Evolutionary conservation across 2,329 filamentous ascomycete species (phyloP), one percentile per base, ranked within the genome.

Genomic region (Chalara sp.): DNA sequence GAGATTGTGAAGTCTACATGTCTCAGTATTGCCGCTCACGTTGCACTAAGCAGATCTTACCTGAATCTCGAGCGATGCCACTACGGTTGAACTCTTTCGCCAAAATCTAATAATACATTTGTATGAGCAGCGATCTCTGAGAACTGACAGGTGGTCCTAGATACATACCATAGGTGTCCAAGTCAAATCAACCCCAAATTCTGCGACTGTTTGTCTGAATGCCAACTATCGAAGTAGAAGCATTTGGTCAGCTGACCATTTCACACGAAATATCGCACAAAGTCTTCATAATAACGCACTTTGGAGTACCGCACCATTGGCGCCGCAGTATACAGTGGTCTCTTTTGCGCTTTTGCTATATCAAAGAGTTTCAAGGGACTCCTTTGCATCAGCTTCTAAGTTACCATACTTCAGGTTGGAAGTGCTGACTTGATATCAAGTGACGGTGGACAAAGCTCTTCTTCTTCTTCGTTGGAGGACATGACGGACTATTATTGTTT

Each of bases 261-360:
- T 21, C 21, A 21, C 21, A 21, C 21, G 2, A 21, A 21, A 21
- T 21, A 21, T 21, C 21, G 21, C 43, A 32, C 32, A 7, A 7
- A 32, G 8, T 4, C 33, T 3, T 30, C 30, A n/a, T 28, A 12
- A 28, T 32, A 6, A 46, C 48, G 31, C 64, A 66, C 65, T 58
- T 82, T 82, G 67, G 78, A 78, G 62, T 81, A 85, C 54, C 82
- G 73, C 49, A 86, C 82, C 82, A 86, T 86, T n/a, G 82, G 82
- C 11, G 82, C 82, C 44, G 75, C 80, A 21, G 81, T 74, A 58
- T 79, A 78, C 6, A 84, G 56, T 44, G 81, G 76, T 53, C 76
- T 72, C 33, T 73, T 70, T 56, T 80, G 70, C 44, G 68, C 67
- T 60, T 72, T 76, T 5, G 77, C 74, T 41, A 73, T 63, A 56